A percentile compares a stretch with the other conserved stretches of the same genome.
phyloP scores from a whole-genome alignment of 2,329 filamentous ascomycete species.

The Penicillium sp. region DNA sequence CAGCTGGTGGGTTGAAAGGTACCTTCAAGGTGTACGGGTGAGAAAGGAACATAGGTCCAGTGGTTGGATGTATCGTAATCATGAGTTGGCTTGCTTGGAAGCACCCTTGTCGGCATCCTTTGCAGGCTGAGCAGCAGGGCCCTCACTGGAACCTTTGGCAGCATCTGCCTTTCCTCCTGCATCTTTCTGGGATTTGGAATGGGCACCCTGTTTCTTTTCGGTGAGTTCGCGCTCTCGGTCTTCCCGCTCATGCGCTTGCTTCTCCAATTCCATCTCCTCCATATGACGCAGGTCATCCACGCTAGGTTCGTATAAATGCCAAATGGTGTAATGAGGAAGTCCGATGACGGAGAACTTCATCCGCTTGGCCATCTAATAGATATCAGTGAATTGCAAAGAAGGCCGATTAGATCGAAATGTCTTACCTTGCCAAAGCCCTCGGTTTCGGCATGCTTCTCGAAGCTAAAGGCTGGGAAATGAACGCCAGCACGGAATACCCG shows the following conservation, averaged over 20 bases:
- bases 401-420: neutral
- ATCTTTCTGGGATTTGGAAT: slow-evolving; percentile 55
- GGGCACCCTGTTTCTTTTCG: slow-evolving; percentile 75
- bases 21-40: neutral
- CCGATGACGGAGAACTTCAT: slow-evolving; percentile 97
- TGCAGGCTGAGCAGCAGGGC: slow-evolving; percentile 25
- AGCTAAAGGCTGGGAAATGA: slow-evolving; percentile 97
- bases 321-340: slow-evolving; percentile 96
- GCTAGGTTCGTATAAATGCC: slow-evolving; percentile 99
- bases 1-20: slow-evolving; percentile 13
- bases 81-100: slow-evolving; percentile 4
- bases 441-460: slow-evolving; percentile 97
- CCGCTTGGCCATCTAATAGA: slow-evolving; percentile 83
- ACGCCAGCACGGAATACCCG: slow-evolving; percentile 93
- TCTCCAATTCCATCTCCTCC: slow-evolving; percentile 96
- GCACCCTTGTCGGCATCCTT: slow-evolving; percentile 19
- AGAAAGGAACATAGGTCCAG: neutral
- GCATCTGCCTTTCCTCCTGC: slow-evolving; percentile 11
- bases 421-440: slow-evolving; percentile 96
- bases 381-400: slow-evolving; percentile 19
- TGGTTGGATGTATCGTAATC: neutral
- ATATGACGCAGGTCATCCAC: slow-evolving; percentile 97
- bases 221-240: slow-evolving; percentile 74
- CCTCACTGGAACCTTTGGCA: slow-evolving; percentile 27
- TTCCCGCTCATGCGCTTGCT: slow-evolving; percentile 76